These are phyloP conservation scores for Meyerozyma carpophila DNA, from an alignment of 1,139 yeast genomes.

Conservation along the genomic window DNA sequence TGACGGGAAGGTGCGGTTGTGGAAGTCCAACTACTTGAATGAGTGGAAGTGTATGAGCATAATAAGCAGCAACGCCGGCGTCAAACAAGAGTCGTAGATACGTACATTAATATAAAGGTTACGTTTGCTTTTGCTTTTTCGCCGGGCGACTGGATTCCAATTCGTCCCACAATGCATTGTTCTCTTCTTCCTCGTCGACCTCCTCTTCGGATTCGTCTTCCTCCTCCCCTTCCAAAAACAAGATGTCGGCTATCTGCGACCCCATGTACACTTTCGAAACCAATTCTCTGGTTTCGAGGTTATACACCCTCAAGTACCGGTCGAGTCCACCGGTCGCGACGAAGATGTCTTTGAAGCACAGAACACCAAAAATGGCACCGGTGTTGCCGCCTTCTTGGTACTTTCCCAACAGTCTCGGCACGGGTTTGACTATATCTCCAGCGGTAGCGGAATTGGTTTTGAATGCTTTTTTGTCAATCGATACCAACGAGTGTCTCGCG, in stretches of 20 bases:
- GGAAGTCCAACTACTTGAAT: constrained; percentile 84
- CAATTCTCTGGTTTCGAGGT: constrained; percentile 49
- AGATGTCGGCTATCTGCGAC: constrained; percentile 58
- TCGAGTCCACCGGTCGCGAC: constrained; percentile 75
- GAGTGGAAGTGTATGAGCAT: constrained; percentile 93
- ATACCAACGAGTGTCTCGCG: constrained; percentile 44
- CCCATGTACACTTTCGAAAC: constrained; percentile 73
- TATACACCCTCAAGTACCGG: constrained; percentile 75
- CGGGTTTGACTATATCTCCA: constrained; percentile 34
- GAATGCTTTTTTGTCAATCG: constrained; percentile 32
- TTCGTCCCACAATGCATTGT: constrained; percentile 8
- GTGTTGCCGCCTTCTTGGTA: constrained; percentile 41
- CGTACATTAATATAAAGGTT: not conserved
- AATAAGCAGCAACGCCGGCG: constrained; percentile 40
- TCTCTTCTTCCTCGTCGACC: constrained; percentile 9
- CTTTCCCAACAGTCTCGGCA: constrained; percentile 37
- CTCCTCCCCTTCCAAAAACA: constrained; percentile 46
- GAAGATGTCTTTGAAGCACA: constrained; percentile 17
- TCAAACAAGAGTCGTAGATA: not conserved
- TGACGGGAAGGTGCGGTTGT: constrained; percentile 84
- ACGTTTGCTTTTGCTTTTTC: constrained; percentile 12
- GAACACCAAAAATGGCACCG: constrained; percentile 34
- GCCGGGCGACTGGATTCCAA: constrained; percentile 7
- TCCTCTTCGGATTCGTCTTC: constrained; percentile 18
- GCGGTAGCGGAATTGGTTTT: constrained; percentile 41